Base-by-base conservation (phyloP, 2,329 filamentous ascomycete genomes). In the Nothophoma quercina region DNA sequence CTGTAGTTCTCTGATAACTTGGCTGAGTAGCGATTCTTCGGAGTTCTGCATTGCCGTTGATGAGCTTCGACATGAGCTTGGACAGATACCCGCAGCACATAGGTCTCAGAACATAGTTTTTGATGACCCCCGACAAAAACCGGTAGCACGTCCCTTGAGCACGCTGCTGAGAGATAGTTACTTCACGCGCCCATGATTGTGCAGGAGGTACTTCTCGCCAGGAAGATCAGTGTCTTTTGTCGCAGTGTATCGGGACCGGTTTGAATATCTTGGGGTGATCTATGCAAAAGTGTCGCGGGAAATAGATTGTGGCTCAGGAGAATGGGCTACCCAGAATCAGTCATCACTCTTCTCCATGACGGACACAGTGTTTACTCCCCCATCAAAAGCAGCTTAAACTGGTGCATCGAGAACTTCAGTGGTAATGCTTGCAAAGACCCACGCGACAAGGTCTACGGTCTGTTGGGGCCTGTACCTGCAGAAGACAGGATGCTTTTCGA, bases 361-460 rank as follows among this genome's bases (percentile, higher is more conserved):
- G 28, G 28, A n/a, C n/a, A n/a, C n/a, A n/a, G n/a, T n/a, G n/a
- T n/a, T n/a, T n/a, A n/a, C n/a, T n/a, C n/a, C n/a, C n/a, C n/a
- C n/a, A n/a, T n/a, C n/a, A n/a, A n/a, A n/a, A n/a, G n/a, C n/a
- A n/a, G 12, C 9, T 43, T 7, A 5, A 21, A 12, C 5, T 23
- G 13, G 19, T 16, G n/a, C 7, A 32, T 43, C 19, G 13, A 18
- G n/a, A 28, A 29, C 18, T 44, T 34, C 29, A 34, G 29, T 15
- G 29, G 41, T 4, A 18, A 44, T 13, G 15, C 26, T 13, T 44
- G 41, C 19, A 21, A 44, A 8, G n/a, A 44, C n/a, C 29, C 41
- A 2, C 41, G 41, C 3, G 41, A 44, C 21, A 44, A 44, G n/a
- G 30, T 44, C 5, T 44, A 44, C 29, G 41, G 41, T 1, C 30